Percentiles rank a stretch among this genome's conserved stretches.
phyloP scores from a whole-genome alignment of 139 green algal species.

The Monoraphidium neglectum region DNA sequence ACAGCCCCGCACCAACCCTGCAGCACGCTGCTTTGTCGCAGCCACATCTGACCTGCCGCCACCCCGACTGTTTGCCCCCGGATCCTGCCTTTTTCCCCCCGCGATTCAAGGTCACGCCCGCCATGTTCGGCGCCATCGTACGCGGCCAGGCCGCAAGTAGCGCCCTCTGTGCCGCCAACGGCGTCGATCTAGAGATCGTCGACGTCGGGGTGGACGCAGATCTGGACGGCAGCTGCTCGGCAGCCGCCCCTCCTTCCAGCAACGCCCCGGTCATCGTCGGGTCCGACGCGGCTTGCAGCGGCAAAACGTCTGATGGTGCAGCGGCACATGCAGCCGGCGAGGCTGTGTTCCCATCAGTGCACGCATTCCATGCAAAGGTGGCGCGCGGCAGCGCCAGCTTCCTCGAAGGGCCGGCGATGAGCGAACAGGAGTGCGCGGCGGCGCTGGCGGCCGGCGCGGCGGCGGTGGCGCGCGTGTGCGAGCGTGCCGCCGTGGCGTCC shows the following conservation, averaged over 20 bases:
- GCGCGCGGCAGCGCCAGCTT: conserved; percentile 31
- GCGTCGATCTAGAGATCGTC: conserved; percentile 18
- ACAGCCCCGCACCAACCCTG: no score
- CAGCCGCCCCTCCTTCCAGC: no score
- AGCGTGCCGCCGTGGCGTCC: not conserved
- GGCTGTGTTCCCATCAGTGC: no score
- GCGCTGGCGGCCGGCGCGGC: conserved; percentile 14
- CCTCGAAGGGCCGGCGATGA: conserved; percentile 39
- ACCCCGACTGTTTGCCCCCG: not conserved
- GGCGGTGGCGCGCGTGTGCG: conserved; percentile 4
- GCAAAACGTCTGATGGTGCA: no score
- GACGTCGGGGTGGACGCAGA: conserved; percentile 47
- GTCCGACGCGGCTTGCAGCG: not conserved
- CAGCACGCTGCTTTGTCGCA: no score
- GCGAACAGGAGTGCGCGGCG: conserved; percentile 11
- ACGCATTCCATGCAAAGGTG: not conserved
- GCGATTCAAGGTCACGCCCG: conserved; percentile 16
- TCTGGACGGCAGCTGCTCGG: not conserved
- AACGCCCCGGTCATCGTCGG: no score
- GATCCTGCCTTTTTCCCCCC: not conserved
- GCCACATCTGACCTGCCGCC: not conserved
- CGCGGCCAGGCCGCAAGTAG: conserved; percentile 35
- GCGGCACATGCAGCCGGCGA: no score
- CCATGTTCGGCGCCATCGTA: conserved; percentile 38
- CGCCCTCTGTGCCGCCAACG: conserved; percentile 36